Conservation (phyloP, 768 basidiomycete genomes). For the Zangia roseola region DNA sequence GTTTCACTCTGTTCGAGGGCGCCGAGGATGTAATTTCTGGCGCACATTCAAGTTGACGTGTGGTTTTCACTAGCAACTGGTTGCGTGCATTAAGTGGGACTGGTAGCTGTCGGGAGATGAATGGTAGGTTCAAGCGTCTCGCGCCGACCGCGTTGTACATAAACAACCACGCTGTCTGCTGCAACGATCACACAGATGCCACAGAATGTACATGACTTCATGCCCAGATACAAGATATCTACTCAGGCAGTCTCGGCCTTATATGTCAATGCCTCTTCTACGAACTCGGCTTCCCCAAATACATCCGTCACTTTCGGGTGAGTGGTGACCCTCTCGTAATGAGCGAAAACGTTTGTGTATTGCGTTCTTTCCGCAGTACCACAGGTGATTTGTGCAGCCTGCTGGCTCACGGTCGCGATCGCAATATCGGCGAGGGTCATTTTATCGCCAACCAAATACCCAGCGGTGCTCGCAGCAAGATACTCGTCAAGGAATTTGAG, state of each 20-base stretch:
- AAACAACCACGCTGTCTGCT: background rate
- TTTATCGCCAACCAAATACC: slow-evolving; percentile 22
- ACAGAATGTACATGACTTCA: too few species aligned
- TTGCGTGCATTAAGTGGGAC: background rate
- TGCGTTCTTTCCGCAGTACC: slow-evolving; percentile 26
- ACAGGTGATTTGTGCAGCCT: slow-evolving; percentile 23
- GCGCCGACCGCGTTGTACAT: slow-evolving; percentile 5
- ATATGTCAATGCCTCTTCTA: slow-evolving; percentile 15
- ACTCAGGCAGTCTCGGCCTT: slow-evolving; percentile 6
- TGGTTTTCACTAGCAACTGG: background rate
- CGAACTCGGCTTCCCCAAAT: slow-evolving; percentile 20
- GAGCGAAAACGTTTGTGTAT: slow-evolving; percentile 26
- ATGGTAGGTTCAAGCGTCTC: background rate
- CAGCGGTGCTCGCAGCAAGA: slow-evolving; percentile 17
- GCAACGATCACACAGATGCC: too few species aligned
- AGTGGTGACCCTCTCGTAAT: slow-evolving; percentile 21
- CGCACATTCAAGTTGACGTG: background rate
- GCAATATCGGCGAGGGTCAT: slow-evolving; percentile 29
- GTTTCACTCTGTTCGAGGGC: background rate
- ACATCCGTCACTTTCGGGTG: slow-evolving; percentile 18
- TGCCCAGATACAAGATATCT: background rate
- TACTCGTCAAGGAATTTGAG: slow-evolving; percentile 27
- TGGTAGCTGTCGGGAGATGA: background rate
- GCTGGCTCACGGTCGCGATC: slow-evolving; percentile 22
- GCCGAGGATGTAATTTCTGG: background rate